phyloP scores from a whole-genome alignment of 2,329 filamentous ascomycete species.

The Chaetomium olivaceum region DNA sequence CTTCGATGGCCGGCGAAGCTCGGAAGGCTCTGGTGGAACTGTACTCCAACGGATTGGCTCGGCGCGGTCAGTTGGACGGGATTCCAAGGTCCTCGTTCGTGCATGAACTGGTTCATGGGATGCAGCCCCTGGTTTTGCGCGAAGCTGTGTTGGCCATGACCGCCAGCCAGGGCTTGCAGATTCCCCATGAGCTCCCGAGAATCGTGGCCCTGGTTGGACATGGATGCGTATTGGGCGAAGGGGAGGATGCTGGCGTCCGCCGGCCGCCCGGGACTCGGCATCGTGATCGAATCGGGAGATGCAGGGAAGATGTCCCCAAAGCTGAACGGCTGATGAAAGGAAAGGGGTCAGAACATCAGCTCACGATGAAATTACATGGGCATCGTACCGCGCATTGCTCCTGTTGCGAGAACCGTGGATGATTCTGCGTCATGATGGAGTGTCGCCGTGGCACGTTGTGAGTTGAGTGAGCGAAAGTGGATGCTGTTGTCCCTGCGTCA shows the following conservation, averaged over 20 bases:
- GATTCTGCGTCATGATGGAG: constrained; percentile 16
- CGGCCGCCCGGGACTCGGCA: constrained; percentile 6
- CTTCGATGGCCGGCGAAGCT: constrained; percentile 13
- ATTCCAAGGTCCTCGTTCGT: constrained; percentile 18
- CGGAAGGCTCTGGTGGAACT: neutral
- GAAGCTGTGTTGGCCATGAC: constrained; percentile 1
- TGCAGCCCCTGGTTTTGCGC: constrained; percentile 4
- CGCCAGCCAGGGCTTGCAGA: neutral
- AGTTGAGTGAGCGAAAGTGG: neutral
- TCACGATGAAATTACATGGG: neutral
- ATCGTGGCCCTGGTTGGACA: neutral
- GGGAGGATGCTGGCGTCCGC: neutral
- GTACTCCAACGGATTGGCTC: neutral
- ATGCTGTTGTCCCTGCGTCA: neutral
- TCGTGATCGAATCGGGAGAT: constrained; percentile 17
- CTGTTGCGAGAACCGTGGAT: neutral
- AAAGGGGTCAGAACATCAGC: constrained; percentile 1
- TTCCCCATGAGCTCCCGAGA: neutral
- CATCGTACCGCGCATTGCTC: constrained; percentile 20
- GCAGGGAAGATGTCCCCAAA: constrained; percentile 5
- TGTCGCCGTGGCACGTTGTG: neutral
- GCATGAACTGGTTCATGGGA: constrained; percentile 16
- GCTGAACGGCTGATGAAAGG: constrained; percentile 12
- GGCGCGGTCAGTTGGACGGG: neutral
- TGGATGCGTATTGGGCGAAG: constrained; percentile 11